Evolutionary conservation across 2,329 filamentous ascomycete species (phyloP).

Genomic region (Penicillium nordicum): DNA sequence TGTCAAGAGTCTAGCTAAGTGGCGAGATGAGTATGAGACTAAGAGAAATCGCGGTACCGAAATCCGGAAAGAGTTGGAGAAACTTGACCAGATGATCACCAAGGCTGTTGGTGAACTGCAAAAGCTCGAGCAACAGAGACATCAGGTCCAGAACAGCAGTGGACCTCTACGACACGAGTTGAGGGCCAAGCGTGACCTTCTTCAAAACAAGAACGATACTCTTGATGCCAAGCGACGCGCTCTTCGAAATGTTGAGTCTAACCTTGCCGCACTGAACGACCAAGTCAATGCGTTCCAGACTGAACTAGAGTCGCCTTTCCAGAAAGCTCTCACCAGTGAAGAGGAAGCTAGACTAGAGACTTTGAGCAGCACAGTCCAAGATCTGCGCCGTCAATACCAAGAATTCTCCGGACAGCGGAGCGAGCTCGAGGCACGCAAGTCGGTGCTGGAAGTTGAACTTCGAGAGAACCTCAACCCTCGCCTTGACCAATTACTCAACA

Average conservation of each 20-base stretch:
- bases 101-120: constrained; percentile 77
- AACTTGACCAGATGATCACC: constrained; percentile 85
- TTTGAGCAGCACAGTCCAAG: constrained; percentile 66
- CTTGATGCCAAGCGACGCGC: constrained; percentile 67
- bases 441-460: constrained; percentile 78
- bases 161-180: constrained; percentile 76
- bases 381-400: constrained; percentile 72
- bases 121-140: constrained; percentile 74
- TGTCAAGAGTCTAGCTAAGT: constrained; percentile 69
- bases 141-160: constrained; percentile 76
- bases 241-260: constrained; percentile 66
- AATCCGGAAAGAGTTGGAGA: constrained; percentile 68
- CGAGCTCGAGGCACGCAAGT: constrained; percentile 76
- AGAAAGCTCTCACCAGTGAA: constrained; percentile 77
- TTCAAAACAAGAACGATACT: constrained; percentile 69
- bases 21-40: constrained; percentile 69
- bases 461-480: constrained; percentile 84
- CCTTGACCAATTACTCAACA: constrained; percentile 77
- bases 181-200: constrained; percentile 67
- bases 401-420: constrained; percentile 69
- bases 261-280: constrained; percentile 71
- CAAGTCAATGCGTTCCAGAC: constrained; percentile 73
- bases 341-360: constrained; percentile 78
- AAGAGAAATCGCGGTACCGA: constrained; percentile 62
- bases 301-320: constrained; percentile 83